Evolutionary conservation across 768 basidiomycete genomes (phyloP), one percentile per base, ranked within the genome.

Genomic region (Rhizopogon roseolus): DNA sequence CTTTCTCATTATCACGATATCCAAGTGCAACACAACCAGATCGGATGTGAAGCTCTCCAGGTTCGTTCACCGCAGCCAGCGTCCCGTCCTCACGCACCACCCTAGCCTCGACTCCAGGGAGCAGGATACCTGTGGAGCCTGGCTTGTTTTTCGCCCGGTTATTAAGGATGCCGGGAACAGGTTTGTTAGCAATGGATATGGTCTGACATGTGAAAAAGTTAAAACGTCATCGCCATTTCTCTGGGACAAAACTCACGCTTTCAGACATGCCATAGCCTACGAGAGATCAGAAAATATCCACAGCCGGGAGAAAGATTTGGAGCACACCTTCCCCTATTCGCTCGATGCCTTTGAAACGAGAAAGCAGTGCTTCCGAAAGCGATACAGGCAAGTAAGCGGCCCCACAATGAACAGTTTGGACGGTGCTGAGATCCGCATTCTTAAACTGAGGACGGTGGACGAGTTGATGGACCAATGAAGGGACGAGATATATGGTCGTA

Each of bases 181-280:
- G 79, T 50, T 76, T 76, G 2, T 58, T 52, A 3, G 81, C 66
- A 4, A 79, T 73, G 1, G 76, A 70, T 19, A 88, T 72, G 0
- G 87, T 88, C 85, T 88, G 55, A 36, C 36, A 49, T 41, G 6
- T 2, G 17, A 37, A 42, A 4, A 56, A 46, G 22, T 22, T 59
- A 5, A 5, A 51, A 8, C 7, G 46, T 48, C 46, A 48, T 22
- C 22, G 2, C 14, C 14, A 48, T 9, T 49, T 10, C 9, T 14
- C 41, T 4, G 6, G 41, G 19, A 29, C 22, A 38, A 27, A 19
- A 68, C 85, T 49, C 62, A 86, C 85, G 49, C 66, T 66, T 75
- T 88, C 86, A 0, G 85, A 86, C 77, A 87, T 80, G 19, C 88
- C 88, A 59, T 87, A 90, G 0, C 85, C 86, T 85, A 52, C 17